Percentiles rank a stretch among this genome's conserved stretches.
phyloP scores from a whole-genome alignment of 805 yeast species.

The Monosporozyma servazzii region DNA sequence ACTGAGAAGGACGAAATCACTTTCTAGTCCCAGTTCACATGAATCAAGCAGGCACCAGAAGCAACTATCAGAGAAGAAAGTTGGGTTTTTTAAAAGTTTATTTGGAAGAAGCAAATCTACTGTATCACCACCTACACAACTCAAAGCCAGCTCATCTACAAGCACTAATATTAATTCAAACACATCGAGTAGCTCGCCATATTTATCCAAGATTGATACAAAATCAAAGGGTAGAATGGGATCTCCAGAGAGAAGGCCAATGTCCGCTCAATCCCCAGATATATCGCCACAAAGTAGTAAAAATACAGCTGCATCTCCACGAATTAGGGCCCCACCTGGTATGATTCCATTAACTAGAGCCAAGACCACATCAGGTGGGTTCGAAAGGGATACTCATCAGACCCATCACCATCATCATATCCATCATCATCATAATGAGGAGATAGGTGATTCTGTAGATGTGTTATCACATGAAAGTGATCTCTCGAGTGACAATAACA shows the following conservation, averaged over 20 bases:
- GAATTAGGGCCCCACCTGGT: neutral
- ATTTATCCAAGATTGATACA: neutral
- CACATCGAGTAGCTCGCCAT: neutral
- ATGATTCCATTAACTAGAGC: conserved; percentile 12
- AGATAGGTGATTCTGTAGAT: neutral
- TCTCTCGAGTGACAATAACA: conserved; percentile 9
- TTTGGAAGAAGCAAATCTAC: conserved; percentile 15
- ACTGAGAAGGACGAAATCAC: conserved; percentile 28
- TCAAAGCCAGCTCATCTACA: neutral
- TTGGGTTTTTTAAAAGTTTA: conserved; percentile 31
- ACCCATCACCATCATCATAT: conserved; percentile 4
- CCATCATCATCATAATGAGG: conserved; percentile 4
- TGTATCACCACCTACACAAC: neutral
- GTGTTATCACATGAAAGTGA: conserved; percentile 2
- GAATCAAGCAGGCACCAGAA: neutral
- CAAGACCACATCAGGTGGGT: conserved; percentile 13
- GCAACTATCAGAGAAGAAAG: conserved; percentile 17
- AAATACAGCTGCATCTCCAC: neutral
- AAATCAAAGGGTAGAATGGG: neutral
- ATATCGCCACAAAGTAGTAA: neutral
- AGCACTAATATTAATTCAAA: neutral
- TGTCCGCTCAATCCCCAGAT: neutral
- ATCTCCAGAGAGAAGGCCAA: neutral
- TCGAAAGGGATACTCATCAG: conserved; percentile 1
- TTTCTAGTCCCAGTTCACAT: conserved; percentile 16